Percentiles rank a stretch among this genome's conserved stretches.
phyloP scores from a whole-genome alignment of 495 filamentous ascomycete species.

The Trichocladium uniseriatum region DNA sequence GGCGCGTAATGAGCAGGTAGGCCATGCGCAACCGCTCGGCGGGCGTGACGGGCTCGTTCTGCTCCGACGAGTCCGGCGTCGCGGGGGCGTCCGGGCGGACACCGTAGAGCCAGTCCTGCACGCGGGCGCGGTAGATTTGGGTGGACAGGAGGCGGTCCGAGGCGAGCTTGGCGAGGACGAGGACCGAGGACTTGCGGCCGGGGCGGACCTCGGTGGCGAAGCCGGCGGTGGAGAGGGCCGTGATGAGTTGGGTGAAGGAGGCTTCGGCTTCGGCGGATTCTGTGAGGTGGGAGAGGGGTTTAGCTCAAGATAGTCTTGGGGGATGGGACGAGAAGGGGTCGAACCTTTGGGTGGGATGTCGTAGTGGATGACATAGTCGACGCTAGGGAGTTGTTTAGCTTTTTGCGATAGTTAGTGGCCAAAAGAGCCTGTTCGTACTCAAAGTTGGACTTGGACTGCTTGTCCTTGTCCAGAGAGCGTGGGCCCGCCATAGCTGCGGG shows the following conservation, averaged over 20 bases:
- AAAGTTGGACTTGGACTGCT: constrained; percentile 12
- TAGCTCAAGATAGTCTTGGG: not conserved
- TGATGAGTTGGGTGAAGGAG: constrained; percentile 66
- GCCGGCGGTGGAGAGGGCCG: constrained; percentile 61
- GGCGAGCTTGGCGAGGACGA: constrained; percentile 75
- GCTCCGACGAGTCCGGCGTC: constrained; percentile 52
- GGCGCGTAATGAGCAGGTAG: constrained; percentile 77
- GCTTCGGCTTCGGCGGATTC: constrained; percentile 58
- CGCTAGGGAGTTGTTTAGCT: constrained; percentile 32
- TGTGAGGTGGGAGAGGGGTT: constrained; percentile 25
- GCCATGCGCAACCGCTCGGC: constrained; percentile 82
- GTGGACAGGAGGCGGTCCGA: constrained; percentile 52
- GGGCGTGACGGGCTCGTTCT: constrained; percentile 65
- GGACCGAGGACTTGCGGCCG: constrained; percentile 65
- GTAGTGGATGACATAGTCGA: constrained; percentile 91
- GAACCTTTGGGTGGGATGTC: constrained; percentile 55
- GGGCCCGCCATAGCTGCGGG: constrained; percentile 27
- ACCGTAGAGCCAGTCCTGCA: constrained; percentile 94
- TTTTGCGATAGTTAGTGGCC: constrained; percentile 11
- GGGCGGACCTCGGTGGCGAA: constrained; percentile 77
- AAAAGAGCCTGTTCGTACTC: constrained; percentile 14
- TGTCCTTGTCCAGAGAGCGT: constrained; percentile 19
- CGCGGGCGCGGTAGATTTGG: constrained; percentile 61
- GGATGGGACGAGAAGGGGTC: not conserved
- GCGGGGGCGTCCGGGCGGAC: constrained; percentile 69